phyloP scores from a whole-genome alignment of 495 filamentous ascomycete genomes.

The Neurospora sp. region DNA sequence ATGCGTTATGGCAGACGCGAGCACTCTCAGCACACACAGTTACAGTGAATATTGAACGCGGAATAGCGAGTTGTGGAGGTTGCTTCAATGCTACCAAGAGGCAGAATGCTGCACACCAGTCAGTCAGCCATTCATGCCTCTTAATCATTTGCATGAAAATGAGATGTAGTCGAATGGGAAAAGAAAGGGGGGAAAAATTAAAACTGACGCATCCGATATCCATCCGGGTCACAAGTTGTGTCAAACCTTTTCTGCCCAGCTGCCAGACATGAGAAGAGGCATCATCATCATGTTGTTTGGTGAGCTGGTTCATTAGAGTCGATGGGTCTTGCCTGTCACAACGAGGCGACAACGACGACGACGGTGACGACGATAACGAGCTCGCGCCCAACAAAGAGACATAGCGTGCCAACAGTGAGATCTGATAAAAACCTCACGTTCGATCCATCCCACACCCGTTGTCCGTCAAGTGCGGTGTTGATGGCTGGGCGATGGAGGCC shows the following conservation, averaged over 20 bases:
- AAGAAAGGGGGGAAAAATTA: background rate
- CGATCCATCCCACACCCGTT: slow-evolving; percentile 1
- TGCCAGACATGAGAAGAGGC: background rate
- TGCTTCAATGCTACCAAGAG: background rate
- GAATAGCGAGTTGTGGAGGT: slow-evolving; percentile 2
- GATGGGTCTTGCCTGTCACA: background rate
- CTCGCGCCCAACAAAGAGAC: background rate
- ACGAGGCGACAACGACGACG: background rate
- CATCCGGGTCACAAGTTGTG: background rate
- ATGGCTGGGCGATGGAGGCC: background rate
- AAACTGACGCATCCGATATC: background rate
- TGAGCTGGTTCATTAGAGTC: background rate
- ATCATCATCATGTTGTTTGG: background rate
- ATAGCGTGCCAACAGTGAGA: background rate
- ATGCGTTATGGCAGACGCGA: background rate
- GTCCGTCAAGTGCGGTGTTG: background rate
- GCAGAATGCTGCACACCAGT: background rate
- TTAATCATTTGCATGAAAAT: background rate
- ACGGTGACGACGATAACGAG: background rate
- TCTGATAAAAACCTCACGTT: slow-evolving; percentile 8
- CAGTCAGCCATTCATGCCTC: background rate
- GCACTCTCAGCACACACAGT: background rate
- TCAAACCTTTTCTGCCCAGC: background rate
- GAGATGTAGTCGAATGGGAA: background rate
- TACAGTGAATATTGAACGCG: background rate